Evolutionary conservation across 768 basidiomycete species (phyloP).

Genomic region (Artomyces pyxidatus): DNA sequence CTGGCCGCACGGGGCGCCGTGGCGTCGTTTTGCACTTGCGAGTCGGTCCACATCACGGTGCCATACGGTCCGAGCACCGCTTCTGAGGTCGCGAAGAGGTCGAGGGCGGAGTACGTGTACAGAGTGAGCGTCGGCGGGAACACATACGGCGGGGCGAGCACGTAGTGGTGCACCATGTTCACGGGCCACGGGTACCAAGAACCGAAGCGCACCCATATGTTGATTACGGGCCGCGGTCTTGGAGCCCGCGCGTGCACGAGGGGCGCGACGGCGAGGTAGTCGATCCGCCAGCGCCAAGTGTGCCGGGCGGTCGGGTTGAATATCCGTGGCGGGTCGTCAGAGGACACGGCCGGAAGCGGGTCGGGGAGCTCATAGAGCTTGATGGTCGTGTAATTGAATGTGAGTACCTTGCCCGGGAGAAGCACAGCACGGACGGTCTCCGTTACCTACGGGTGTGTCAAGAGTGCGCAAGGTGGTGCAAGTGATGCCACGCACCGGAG

Average conservation of each 20-base stretch:
- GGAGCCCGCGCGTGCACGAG: conserved; percentile 15
- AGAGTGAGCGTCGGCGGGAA: conserved; percentile 11
- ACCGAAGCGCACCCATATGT: conserved; percentile 51
- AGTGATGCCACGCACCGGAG: neutral
- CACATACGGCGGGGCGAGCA: conserved; percentile 35
- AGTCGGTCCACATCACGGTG: conserved; percentile 58
- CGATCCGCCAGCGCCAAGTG: conserved; percentile 50
- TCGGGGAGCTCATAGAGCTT: neutral
- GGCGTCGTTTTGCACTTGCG: conserved; percentile 26
- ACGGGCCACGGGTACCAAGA: conserved; percentile 60
- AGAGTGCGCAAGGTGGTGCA: neutral
- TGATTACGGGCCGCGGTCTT: conserved; percentile 28
- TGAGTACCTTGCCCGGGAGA: neutral
- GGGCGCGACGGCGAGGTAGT: conserved; percentile 38
- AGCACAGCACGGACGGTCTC: conserved; percentile 1
- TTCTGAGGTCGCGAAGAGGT: conserved; percentile 43
- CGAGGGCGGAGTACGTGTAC: conserved; percentile 15
- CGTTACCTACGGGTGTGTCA: neutral
- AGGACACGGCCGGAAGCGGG: neutral
- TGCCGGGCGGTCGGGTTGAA: conserved; percentile 39
- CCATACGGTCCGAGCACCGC: conserved; percentile 50
- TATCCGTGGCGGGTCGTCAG: neutral
- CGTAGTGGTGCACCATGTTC: conserved; percentile 59
- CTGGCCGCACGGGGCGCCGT: conserved; percentile 29
- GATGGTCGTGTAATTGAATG: neutral